These are phyloP conservation scores for Scalesia atractyloides DNA, from an alignment of 129 eudicot species.

Conservation along the genomic window DNA sequence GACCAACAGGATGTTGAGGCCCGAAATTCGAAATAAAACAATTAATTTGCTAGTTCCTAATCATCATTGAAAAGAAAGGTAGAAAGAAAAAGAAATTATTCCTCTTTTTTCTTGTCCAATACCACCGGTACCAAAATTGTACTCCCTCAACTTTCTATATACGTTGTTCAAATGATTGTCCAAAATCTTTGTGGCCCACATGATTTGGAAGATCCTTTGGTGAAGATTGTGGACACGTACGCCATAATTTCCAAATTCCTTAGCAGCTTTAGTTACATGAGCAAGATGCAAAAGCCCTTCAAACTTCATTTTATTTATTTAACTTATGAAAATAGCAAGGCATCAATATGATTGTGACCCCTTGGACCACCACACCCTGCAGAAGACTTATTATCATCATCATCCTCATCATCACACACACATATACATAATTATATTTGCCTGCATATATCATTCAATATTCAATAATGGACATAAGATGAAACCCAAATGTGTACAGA, in stretches of 20 bases:
- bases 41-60: no score
- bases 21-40: no score
- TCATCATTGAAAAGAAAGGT: no score
- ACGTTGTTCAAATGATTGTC: neutral
- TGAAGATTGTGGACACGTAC: conserved; percentile 10
- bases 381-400: conserved; percentile 2
- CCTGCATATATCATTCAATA: conserved; percentile 1
- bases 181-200: conserved; percentile 9
- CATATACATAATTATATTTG: neutral
- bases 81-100: no score
- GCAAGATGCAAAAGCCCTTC: conserved; percentile 25
- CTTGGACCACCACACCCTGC: conserved; percentile 12
- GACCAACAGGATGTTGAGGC: no score
- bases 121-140: no score
- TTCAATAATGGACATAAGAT: neutral
- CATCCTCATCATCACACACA: no score
- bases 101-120: no score
- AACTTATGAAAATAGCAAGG: neutral
- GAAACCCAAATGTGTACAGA: neutral
- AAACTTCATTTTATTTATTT: neutral
- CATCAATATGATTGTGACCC: conserved; percentile 10
- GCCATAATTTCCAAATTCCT: conserved; percentile 1
- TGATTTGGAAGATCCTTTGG: conserved; percentile 17
- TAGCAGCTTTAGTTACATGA: conserved; percentile 25
- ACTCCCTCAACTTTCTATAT: no score